Evolutionary conservation across 805 yeast genomes (phyloP).

Genomic region (Candida ulmi): DNA sequence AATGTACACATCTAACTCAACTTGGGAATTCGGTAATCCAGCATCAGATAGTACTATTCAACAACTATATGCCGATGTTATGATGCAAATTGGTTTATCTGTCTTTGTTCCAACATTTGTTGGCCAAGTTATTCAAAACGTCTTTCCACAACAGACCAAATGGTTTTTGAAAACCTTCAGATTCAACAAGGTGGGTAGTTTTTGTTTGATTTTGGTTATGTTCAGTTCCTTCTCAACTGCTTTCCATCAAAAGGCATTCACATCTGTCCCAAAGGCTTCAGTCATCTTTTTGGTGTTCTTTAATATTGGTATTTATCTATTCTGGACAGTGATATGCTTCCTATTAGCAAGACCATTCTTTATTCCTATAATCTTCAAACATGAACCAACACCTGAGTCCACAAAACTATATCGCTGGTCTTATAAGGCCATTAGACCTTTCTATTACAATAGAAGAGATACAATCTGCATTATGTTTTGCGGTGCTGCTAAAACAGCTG

Average conservation of each 20-base stretch:
- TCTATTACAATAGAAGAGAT: constrained; percentile 64
- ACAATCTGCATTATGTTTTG: constrained; percentile 78
- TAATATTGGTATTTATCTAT: constrained; percentile 72
- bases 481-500: constrained; percentile 93
- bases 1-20: constrained; percentile 48
- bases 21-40: constrained; percentile 80
- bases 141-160: constrained; percentile 59
- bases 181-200: constrained; percentile 68
- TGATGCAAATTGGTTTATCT: constrained; percentile 82
- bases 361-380: constrained; percentile 36
- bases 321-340: constrained; percentile 66
- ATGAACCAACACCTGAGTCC: constrained; percentile 42
- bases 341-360: constrained; percentile 55
- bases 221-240: constrained; percentile 83
- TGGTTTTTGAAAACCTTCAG: constrained; percentile 54
- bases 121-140: constrained; percentile 78
- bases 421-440: constrained; percentile 43
- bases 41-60: constrained; percentile 48
- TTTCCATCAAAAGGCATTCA: constrained; percentile 75
- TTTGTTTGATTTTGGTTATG: constrained; percentile 74
- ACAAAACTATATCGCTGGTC: constrained; percentile 39
- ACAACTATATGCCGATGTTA: constrained; percentile 62
- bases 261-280: constrained; percentile 59
- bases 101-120: constrained; percentile 82
- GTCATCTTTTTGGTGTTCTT: constrained; percentile 76